A percentile compares a stretch with the other conserved stretches of the same genome.
Conservation (phyloP, 805 yeast species). For the Ogataea parapolymorpha region DNA sequence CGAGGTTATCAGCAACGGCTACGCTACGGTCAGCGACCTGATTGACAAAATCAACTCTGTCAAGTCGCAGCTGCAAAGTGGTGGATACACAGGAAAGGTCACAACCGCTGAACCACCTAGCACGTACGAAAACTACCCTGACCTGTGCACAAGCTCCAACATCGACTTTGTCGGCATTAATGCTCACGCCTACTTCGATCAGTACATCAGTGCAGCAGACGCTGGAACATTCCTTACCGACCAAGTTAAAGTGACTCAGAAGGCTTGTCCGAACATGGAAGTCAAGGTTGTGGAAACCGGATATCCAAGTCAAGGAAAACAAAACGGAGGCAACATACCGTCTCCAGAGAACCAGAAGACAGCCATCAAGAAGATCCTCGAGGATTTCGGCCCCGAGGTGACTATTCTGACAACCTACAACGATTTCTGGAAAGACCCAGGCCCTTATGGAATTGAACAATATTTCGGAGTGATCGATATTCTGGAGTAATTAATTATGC, state of each 20-base stretch:
- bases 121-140: conserved; percentile 57
- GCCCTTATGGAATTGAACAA: conserved; percentile 82
- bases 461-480: conserved; percentile 65
- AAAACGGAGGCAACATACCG: conserved; percentile 75
- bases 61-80: conserved; percentile 50
- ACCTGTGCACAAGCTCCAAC: conserved; percentile 62
- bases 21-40: conserved; percentile 58
- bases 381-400: conserved; percentile 53
- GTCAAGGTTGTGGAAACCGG: conserved; percentile 83
- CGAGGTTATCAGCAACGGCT: conserved; percentile 74
- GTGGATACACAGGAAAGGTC: conserved; percentile 74
- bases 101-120: conserved; percentile 93
- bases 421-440: conserved; percentile 86
- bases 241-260: conserved; percentile 54
- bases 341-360: conserved; percentile 61
- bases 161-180: conserved; percentile 85
- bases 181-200: conserved; percentile 82
- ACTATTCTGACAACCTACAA: conserved; percentile 77
- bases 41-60: conserved; percentile 62
- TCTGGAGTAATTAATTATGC: conserved; percentile 15
- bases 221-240: conserved; percentile 70
- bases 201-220: conserved; percentile 52
- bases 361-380: conserved; percentile 64
- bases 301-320: conserved; percentile 72
- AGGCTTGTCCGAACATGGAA: conserved; percentile 51